These are phyloP conservation scores for Lepidium aucheri DNA, from an alignment of 345 rosid genomes.

Conservation along the genomic window DNA sequence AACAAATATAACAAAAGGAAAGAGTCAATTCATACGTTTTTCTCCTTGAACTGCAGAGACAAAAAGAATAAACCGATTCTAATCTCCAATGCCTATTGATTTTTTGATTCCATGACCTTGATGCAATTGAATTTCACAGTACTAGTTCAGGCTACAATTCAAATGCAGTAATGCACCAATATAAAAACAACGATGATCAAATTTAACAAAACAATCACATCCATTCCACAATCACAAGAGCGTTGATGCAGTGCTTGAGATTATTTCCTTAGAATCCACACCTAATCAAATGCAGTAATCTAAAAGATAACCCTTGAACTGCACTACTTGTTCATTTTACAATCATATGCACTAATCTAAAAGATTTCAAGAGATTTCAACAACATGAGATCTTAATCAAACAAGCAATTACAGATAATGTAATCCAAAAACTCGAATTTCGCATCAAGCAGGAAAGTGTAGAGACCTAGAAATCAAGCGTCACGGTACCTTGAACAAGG, in stretches of 20 bases:
- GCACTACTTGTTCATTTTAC: no score
- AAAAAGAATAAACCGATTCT: not conserved
- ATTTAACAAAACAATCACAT: no score
- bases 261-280: not conserved
- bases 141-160: not conserved
- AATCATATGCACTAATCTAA: not conserved
- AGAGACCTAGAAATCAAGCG: not conserved
- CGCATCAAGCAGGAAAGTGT: not conserved
- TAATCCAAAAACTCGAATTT: not conserved
- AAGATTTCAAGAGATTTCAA: not conserved
- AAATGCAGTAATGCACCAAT: not conserved
- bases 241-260: not conserved
- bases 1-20: no score
- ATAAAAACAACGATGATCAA: no score
- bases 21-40: not conserved
- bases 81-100: not conserved
- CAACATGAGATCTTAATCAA: not conserved
- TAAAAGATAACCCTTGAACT: no score
- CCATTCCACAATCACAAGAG: not conserved
- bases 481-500: conserved; percentile 50
- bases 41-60: not conserved
- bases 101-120: not conserved
- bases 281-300: no score
- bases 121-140: not conserved
- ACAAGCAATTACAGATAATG: not conserved